Base-by-base conservation (phyloP, 192 early-diverging fungal genomes). In the Radiomyces spectabilis region DNA sequence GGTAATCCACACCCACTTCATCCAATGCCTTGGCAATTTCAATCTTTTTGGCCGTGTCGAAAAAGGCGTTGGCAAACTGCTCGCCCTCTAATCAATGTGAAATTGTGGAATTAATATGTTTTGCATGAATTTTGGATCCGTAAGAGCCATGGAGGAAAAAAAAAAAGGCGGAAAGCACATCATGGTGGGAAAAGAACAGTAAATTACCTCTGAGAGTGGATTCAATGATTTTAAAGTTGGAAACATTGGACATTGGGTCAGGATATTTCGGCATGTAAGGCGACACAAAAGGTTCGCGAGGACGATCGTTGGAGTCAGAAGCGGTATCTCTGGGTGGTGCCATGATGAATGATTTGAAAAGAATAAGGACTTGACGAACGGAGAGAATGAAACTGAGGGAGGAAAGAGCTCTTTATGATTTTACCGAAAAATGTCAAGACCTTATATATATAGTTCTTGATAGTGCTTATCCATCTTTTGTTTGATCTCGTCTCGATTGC, bases 51-150 rank as follows among this genome's bases (percentile, higher is more conserved):
- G 86, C 94, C 10, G 90, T 93, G 59, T 90, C 88, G 51, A 98
- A 98, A 75, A 97, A 97, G 41, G 96, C 96, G 67, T 97, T 97
- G 66, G 92, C 93, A 75, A 98, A 98, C 74, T 98, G 96, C 71
- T 98, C 96, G 26, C 96, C 96, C 84, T 98, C 93, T 72, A 49
- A 51, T 16, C 46, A 1, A 46, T 38, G 34, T 46, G 30, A 34
- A 62, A n/a, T n/a, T n/a, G n/a, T n/a, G n/a, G n/a, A n/a, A n/a
- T n/a, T n/a, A n/a, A n/a, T n/a, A n/a, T n/a, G n/a, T n/a, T n/a
- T n/a, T n/a, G n/a, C n/a, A n/a, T n/a, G n/a, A n/a, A n/a, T n/a
- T n/a, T n/a, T n/a, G n/a, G n/a, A n/a, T n/a, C n/a, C n/a, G n/a
- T n/a, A n/a, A n/a, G n/a, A n/a, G n/a, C n/a, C n/a, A n/a, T n/a